Base-by-base conservation (phyloP, 2,329 filamentous ascomycete genomes). In the Cadophora gregata region DNA sequence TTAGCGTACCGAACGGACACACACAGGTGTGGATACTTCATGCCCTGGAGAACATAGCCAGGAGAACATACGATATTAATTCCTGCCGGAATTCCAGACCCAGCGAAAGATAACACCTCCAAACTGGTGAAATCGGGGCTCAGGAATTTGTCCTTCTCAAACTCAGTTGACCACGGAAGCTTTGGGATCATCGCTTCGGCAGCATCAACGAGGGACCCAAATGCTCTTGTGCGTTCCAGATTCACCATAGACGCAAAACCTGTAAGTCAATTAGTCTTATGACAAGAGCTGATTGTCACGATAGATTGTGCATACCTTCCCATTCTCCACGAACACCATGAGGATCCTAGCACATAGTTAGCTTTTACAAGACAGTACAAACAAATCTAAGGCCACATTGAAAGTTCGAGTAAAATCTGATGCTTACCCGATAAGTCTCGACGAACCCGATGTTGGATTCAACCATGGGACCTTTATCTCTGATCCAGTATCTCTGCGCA, bases 61-160 rank as follows among this genome's bases (percentile, higher is more conserved):
- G 8, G 25, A 27, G 19, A 27, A 60, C 70, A 69, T 31, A 72
- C 73, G 65, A 90, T 88, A 73, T 90, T 90, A 75, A 90, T 90
- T 29, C 89, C 88, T 27, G 87, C 88, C 10, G 88, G 88, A 63
- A 90, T 91, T 65, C 87, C 90, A 65, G 69, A 71, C 12, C 83
- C 86, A 77, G 86, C 85, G 73, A 97, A 97, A 0, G 91, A 93
- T 68, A 97, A 80, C 2, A 97, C 93, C 78, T 99, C 96, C 1
- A 98, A 84, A 10, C 92, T 96, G 0, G 96, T 98, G 77, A 99
- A 99, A 78, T 99, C 96, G 0, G 96, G 96, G 62, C 93, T 95
- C 42, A 97, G 81, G 79, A 99, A 99, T 75, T 91, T 93, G 82
- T 97, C 94, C 80, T 98, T 98, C 78, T 99, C 96, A 72, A 98